These are phyloP conservation scores for Fragilaria radians DNA, from an alignment of 108 stramenopile genomes.

Conservation along the genomic window DNA sequence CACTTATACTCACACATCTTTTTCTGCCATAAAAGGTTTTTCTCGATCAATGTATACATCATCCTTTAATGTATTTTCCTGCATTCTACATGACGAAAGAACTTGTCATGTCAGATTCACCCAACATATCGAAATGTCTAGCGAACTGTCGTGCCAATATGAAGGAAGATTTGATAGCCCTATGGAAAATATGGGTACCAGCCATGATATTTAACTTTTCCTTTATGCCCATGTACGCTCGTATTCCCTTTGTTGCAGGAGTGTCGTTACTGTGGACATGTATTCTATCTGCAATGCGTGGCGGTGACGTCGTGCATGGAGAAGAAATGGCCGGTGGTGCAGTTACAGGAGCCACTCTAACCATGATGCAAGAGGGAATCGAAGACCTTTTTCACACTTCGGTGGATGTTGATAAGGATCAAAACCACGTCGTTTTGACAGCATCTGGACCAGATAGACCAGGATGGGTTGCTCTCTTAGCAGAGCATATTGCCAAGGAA, in stretches of 20 bases:
- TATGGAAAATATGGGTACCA: conserved; percentile 89
- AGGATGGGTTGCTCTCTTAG: conserved; percentile 65
- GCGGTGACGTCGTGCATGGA: conserved; percentile 63
- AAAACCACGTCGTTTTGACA: conserved; percentile 60
- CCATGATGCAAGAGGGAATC: conserved; percentile 59
- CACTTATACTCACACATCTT: not conserved
- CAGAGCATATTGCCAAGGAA: conserved; percentile 44
- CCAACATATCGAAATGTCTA: conserved; percentile 50
- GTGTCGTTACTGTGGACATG: conserved; percentile 79
- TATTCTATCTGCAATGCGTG: conserved; percentile 81
- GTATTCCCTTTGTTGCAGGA: conserved; percentile 80
- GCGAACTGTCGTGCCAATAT: conserved; percentile 55
- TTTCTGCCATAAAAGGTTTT: conserved; percentile 36
- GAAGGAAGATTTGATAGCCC: conserved; percentile 66
- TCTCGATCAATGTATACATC: conserved; percentile 73
- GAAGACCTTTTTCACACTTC: conserved; percentile 54
- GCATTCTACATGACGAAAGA: conserved; percentile 84
- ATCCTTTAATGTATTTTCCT: conserved; percentile 90
- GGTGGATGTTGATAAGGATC: conserved; percentile 56
- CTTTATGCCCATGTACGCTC: conserved; percentile 88
- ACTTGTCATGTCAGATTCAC: conserved; percentile 63
- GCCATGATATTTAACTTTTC: conserved; percentile 78
- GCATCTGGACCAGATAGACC: conserved; percentile 66
- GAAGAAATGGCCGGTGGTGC: conserved; percentile 70
- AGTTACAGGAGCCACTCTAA: conserved; percentile 56